Conservation (phyloP, 495 filamentous ascomycete genomes). For the Chaetomium cochliodes region DNA sequence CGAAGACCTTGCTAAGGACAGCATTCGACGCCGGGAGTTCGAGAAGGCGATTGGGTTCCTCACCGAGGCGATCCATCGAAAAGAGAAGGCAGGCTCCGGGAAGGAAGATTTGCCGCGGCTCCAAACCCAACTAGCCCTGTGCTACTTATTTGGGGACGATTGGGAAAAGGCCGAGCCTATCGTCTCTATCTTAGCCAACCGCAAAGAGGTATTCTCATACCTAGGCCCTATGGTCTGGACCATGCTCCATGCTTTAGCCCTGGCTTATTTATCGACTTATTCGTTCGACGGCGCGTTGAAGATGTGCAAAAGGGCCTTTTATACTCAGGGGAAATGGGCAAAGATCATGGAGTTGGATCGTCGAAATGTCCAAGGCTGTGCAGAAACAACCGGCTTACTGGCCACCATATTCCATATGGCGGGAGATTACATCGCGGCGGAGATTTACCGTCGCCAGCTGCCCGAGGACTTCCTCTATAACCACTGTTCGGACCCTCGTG, state of each 20-base stretch:
- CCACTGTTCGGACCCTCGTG: not conserved
- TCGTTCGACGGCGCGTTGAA: not conserved
- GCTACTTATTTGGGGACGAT: not conserved
- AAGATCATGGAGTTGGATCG: not conserved
- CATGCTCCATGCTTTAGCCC: constrained; percentile 1
- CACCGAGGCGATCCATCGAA: constrained; percentile 1
- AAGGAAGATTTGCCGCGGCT: not conserved
- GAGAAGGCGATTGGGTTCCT: constrained; percentile 1
- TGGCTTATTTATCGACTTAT: not conserved
- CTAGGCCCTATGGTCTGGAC: not conserved
- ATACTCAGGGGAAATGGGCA: not conserved
- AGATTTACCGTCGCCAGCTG: constrained; percentile 1
- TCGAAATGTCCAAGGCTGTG: not conserved
- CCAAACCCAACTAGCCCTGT: not conserved
- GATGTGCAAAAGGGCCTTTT: not conserved
- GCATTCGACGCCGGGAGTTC: not conserved
- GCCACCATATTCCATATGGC: not conserved
- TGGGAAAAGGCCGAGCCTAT: constrained; percentile 3
- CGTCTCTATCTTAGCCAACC: not conserved
- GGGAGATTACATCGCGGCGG: not conserved
- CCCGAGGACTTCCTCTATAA: not conserved
- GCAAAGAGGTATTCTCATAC: not conserved
- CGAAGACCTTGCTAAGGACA: constrained; percentile 4
- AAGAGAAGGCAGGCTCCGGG: not conserved
- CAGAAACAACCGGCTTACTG: not conserved